Evolutionary conservation across 176 grass and related monocot species (phyloP).

Genomic region (Oryza australiensis): DNA sequence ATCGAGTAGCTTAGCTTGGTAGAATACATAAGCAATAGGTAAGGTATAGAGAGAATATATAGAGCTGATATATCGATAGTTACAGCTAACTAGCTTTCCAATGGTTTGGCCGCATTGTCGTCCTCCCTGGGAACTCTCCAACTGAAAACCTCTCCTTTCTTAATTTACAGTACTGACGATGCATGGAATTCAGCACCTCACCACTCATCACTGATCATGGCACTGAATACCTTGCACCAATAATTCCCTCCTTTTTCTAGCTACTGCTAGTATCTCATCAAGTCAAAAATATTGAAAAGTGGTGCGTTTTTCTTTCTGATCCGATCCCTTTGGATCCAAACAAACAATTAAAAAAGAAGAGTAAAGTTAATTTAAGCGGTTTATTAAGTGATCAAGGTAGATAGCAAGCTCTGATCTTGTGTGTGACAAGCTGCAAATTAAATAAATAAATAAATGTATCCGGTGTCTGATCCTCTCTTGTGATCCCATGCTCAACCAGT

Average conservation of each 20-base stretch:
- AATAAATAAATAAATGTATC: slow-evolving; percentile 45
- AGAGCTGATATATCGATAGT: slow-evolving; percentile 13
- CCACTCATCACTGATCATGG: slow-evolving; percentile 64
- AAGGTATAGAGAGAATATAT: slow-evolving; percentile 13
- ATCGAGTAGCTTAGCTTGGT: not conserved
- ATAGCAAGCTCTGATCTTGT: not conserved
- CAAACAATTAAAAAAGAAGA: not conserved
- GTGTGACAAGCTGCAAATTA: slow-evolving; percentile 42
- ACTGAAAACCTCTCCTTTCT: slow-evolving; percentile 41
- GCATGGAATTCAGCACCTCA: slow-evolving; percentile 64
- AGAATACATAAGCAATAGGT: not conserved
- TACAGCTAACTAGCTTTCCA: slow-evolving; percentile 48
- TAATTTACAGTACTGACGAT: slow-evolving; percentile 18
- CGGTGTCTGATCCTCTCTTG: slow-evolving; percentile 21
- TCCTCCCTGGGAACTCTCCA: slow-evolving; percentile 53
- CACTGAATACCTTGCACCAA: slow-evolving; percentile 79
- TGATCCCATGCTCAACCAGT: slow-evolving; percentile 33
- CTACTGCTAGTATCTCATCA: slow-evolving; percentile 16
- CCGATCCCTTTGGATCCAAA: not conserved
- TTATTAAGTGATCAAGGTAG: not conserved
- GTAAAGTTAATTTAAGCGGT: not conserved
- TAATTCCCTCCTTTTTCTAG: slow-evolving; percentile 29
- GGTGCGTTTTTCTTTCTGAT: not conserved
- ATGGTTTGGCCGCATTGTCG: slow-evolving; percentile 50
- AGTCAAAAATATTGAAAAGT: not conserved